Conservation (phyloP, 495 filamentous ascomycete species). For the Zalerion maritima region DNA sequence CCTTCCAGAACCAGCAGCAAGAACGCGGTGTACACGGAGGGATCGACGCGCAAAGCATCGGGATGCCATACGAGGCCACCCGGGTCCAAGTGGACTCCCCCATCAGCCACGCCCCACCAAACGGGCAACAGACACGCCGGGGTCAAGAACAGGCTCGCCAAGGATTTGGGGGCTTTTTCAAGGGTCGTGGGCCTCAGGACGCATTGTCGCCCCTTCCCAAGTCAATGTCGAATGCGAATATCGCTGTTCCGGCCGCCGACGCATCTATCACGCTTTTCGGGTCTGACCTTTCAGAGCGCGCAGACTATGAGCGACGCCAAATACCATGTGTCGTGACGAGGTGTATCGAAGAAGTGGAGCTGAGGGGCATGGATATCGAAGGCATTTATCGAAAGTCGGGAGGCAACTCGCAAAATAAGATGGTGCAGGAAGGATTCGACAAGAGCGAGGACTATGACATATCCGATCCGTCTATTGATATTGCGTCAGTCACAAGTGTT, state of each 20-base stretch:
- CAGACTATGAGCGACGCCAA: conserved; percentile 76
- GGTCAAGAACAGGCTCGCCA: conserved; percentile 41
- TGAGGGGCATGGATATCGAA: conserved; percentile 94
- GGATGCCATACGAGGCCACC: conserved; percentile 47
- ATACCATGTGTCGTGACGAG: conserved; percentile 84
- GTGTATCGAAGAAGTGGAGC: conserved; percentile 94
- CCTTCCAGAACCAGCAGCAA: conserved; percentile 32
- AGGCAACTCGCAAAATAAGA: conserved; percentile 71
- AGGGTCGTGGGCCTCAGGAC: too few species aligned
- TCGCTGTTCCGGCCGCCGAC: conserved; percentile 34
- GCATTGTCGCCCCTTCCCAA: conserved; percentile 22
- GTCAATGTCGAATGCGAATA: conserved; percentile 39
- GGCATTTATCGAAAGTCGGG: conserved; percentile 98
- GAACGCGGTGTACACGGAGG: conserved; percentile 30
- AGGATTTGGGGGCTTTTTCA: conserved; percentile 65
- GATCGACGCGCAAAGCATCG: conserved; percentile 40
- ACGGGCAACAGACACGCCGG: conserved; percentile 15
- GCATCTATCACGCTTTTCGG: conserved; percentile 62
- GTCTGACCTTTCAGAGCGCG: conserved; percentile 71
- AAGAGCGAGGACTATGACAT: conserved; percentile 73
- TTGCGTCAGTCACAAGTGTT: conserved; percentile 87
- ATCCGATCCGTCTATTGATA: conserved; percentile 83
- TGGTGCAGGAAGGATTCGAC: conserved; percentile 82
- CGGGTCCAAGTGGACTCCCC: conserved; percentile 33
- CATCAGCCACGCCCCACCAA: conserved; percentile 11